Evolutionary conservation across 2,329 filamentous ascomycete genomes (phyloP).

Genomic region (Elsinoe batatas): DNA sequence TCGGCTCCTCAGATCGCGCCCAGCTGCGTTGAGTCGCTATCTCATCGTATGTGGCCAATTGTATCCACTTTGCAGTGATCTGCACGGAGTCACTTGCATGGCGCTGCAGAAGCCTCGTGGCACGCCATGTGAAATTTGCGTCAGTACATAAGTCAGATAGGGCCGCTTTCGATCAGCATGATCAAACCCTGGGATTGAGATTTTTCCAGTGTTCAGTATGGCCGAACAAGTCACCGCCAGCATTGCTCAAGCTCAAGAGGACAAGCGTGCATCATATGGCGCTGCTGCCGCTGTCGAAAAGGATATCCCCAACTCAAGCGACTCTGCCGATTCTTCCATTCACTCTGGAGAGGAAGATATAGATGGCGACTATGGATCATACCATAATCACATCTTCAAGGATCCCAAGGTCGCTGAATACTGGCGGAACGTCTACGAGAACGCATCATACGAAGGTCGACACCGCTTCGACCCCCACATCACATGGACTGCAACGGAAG

Average conservation of each 20-base stretch:
- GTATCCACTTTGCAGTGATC: background rate
- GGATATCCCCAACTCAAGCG: background rate
- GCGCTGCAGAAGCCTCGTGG: background rate
- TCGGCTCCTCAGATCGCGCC: background rate
- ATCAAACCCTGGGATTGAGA: background rate
- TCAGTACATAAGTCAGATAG: background rate
- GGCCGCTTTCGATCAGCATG: background rate
- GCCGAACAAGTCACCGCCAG: background rate
- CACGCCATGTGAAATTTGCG: constrained; percentile 2
- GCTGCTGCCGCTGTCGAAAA: background rate
- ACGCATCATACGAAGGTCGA: constrained; percentile 32
- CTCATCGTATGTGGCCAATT: background rate
- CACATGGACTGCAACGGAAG: constrained; percentile 22
- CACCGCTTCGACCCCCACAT: constrained; percentile 37
- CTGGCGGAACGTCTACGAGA: constrained; percentile 46
- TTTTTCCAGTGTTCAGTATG: background rate
- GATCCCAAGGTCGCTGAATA: constrained; percentile 44
- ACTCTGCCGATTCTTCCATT: background rate
- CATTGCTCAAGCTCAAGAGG: background rate
- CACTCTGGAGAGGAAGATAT: constrained; percentile 8
- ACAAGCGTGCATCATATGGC: background rate
- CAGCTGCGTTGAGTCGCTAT: background rate
- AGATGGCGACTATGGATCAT: constrained; percentile 6
- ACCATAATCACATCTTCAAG: constrained; percentile 30
- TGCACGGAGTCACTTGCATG: background rate